Percentiles rank a stretch among this genome's conserved stretches.
Evolutionary conservation across 2,329 filamentous ascomycete species (phyloP).

Genomic region (Cryphonectria japonica): DNA sequence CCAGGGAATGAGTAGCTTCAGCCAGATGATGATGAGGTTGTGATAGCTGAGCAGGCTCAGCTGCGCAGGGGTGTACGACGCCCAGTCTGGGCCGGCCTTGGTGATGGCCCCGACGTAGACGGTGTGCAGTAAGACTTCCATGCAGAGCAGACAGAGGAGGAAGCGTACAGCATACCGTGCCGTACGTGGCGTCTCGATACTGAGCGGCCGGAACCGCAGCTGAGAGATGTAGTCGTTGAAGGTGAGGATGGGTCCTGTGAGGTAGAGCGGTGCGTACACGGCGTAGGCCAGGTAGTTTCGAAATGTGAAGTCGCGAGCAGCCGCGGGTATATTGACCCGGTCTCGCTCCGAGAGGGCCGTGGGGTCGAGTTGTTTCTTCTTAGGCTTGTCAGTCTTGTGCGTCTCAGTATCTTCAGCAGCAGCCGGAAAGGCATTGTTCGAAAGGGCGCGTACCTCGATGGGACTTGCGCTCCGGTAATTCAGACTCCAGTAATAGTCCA

Average conservation of each 20-base stretch:
- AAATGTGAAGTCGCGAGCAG: constrained; percentile 72
- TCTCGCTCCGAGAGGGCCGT: constrained; percentile 86
- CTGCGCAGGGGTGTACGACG: constrained; percentile 81
- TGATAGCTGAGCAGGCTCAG: constrained; percentile 91
- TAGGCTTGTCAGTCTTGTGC: constrained; percentile 64
- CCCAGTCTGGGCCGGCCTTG: constrained; percentile 79
- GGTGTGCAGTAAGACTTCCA: constrained; percentile 91
- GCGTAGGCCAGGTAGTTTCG: constrained; percentile 88
- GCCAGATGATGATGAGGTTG: constrained; percentile 96
- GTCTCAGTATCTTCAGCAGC: neutral
- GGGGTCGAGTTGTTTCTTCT: constrained; percentile 98
- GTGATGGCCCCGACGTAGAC: constrained; percentile 94
- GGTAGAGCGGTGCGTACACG: constrained; percentile 90
- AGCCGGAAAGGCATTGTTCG: neutral
- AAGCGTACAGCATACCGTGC: constrained; percentile 84
- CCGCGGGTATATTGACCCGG: constrained; percentile 76
- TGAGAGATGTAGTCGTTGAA: constrained; percentile 99
- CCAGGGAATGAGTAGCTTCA: constrained; percentile 96
- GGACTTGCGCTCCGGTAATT: constrained; percentile 66
- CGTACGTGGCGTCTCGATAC: constrained; percentile 71
- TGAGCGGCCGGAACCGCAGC: constrained; percentile 71
- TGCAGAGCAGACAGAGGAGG: constrained; percentile 75
- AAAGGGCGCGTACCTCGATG: constrained; percentile 71
- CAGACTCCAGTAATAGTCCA: constrained; percentile 94
- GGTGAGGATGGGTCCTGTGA: constrained; percentile 90